These are phyloP conservation scores for Alternaria alternata DNA, from an alignment of 2,329 filamentous ascomycete species.

Conservation along the genomic window DNA sequence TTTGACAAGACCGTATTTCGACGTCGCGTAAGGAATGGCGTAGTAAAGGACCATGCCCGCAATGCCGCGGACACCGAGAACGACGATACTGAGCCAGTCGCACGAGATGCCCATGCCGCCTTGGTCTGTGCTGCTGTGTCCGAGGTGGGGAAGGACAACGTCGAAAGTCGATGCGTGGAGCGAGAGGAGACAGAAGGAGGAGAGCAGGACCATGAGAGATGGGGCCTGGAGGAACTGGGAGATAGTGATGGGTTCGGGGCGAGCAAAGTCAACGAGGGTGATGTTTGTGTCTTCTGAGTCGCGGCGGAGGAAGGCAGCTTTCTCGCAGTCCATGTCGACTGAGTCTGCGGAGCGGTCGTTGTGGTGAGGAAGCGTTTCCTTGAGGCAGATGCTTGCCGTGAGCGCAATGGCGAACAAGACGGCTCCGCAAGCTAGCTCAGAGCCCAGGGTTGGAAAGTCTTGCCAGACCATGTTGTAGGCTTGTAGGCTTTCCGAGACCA, in stretches of 20 bases:
- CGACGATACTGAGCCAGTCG: constrained; percentile 53
- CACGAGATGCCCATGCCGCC: constrained; percentile 58
- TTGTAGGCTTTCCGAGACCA: constrained; percentile 54
- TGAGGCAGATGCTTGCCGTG: constrained; percentile 51
- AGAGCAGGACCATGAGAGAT: constrained; percentile 56
- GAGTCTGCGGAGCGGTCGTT: constrained; percentile 26
- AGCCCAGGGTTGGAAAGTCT: constrained; percentile 54
- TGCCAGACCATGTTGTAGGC: constrained; percentile 54
- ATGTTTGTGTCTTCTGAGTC: constrained; percentile 48
- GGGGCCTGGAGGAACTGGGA: constrained; percentile 57
- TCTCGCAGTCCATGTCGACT: constrained; percentile 54
- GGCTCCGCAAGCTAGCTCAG: constrained; percentile 55
- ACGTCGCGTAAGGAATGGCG: constrained; percentile 48
- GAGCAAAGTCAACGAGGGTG: constrained; percentile 46
- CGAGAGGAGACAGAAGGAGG: constrained; percentile 63
- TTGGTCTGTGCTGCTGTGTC: constrained; percentile 55
- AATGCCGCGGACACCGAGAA: constrained; percentile 53
- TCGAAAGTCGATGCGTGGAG: constrained; percentile 64
- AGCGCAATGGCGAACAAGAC: constrained; percentile 54
- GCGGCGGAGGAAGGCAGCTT: constrained; percentile 56
- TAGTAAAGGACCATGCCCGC: constrained; percentile 52
- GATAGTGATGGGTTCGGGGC: constrained; percentile 54
- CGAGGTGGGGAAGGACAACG: constrained; percentile 57
- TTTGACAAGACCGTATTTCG: constrained; percentile 52
- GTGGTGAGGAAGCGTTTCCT: constrained; percentile 50